Conservation (phyloP, 1,284 basidiomycete genomes). For the Papiliotrema fonsecae region DNA sequence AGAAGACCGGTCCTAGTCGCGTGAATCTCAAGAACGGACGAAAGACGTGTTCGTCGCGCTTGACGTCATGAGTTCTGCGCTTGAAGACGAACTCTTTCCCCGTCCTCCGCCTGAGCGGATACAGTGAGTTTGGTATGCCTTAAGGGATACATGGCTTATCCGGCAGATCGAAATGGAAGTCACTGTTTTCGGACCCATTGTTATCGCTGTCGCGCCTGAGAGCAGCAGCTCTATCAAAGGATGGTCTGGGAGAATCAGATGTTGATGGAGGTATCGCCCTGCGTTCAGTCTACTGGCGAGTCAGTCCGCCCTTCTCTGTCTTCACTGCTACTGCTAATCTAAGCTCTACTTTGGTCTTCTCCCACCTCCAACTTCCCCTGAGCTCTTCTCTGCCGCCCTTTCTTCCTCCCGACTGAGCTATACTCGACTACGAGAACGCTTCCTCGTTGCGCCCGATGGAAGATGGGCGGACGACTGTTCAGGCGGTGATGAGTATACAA, state of each 20-base stretch:
- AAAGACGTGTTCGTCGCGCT: not conserved
- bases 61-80: not conserved
- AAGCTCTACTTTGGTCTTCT: conserved; percentile 47
- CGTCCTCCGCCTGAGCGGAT: conserved; percentile 6
- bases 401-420: conserved; percentile 34
- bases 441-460: conserved; percentile 50
- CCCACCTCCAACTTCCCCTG: conserved; percentile 40
- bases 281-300: conserved; percentile 48
- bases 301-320: conserved; percentile 14
- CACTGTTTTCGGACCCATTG: conserved; percentile 42
- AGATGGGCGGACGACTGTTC: conserved; percentile 50
- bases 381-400: conserved; percentile 33
- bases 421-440: conserved; percentile 40
- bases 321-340: not conserved
- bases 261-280: conserved; percentile 35
- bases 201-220: conserved; percentile 39
- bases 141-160: not conserved
- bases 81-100: conserved; percentile 5
- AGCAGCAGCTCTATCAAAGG: conserved; percentile 25
- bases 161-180: conserved; percentile 33
- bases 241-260: conserved; percentile 28
- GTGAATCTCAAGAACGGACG: too few relatives aligned
- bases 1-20: too few relatives aligned
- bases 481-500: conserved; percentile 21
- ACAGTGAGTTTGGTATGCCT: not conserved